Conservation (phyloP, 73 alveolate species). For the Tetrahymena borealis region DNA sequence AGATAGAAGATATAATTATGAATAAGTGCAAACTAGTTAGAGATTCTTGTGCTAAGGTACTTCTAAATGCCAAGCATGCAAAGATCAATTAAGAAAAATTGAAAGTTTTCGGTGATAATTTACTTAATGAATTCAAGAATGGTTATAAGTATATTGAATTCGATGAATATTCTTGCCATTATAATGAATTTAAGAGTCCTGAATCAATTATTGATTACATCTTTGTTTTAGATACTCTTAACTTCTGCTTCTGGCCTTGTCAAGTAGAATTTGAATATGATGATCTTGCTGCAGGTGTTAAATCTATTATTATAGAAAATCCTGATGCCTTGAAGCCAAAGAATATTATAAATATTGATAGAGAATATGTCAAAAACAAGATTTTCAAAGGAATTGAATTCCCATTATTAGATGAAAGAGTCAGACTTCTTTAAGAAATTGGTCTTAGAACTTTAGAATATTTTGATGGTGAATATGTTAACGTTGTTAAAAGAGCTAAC, state of each 20-base stretch:
- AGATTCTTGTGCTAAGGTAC: conserved; percentile 13
- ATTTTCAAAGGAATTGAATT: conserved; percentile 64
- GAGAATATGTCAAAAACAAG: conserved; percentile 50
- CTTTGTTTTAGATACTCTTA: conserved; percentile 85
- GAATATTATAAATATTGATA: conserved; percentile 42
- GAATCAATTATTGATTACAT: conserved; percentile 46
- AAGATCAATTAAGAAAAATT: conserved; percentile 17
- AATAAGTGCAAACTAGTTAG: conserved; percentile 6
- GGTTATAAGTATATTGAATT: conserved; percentile 21
- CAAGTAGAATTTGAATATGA: conserved; percentile 81
- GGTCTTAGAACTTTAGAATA: conserved; percentile 49
- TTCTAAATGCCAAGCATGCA: conserved; percentile 18
- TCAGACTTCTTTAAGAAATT: conserved; percentile 77
- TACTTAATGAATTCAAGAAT: neutral
- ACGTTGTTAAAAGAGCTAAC: conserved; percentile 56
- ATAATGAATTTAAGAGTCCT: neutral
- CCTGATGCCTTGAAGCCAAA: conserved; percentile 67
- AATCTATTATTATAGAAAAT: conserved; percentile 50
- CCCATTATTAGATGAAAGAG: conserved; percentile 78
- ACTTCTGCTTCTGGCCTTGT: conserved; percentile 96
- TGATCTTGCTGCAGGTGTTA: conserved; percentile 65
- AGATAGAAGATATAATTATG: too few species aligned
- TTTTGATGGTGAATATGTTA: conserved; percentile 60
- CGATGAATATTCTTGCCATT: conserved; percentile 31
- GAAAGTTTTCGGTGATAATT: conserved; percentile 3